phyloP scores from a whole-genome alignment of 78 protist genomes.

The Mantamonas sphyraenae region DNA sequence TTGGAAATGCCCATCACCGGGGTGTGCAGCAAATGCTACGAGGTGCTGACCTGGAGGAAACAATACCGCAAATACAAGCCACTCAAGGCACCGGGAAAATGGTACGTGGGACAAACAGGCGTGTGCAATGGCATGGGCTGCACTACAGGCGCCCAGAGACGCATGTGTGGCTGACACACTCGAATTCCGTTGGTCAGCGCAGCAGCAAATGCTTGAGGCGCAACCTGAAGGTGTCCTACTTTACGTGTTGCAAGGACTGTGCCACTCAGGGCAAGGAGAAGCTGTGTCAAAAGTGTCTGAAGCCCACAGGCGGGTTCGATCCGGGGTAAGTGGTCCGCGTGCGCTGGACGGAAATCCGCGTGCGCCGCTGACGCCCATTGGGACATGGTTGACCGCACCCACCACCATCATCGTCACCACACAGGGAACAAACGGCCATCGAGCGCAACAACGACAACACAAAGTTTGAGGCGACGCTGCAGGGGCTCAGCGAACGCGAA shows the following conservation, averaged over 20 bases:
- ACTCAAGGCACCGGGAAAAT: slow-evolving; percentile 48
- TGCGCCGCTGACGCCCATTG: slow-evolving; percentile 14
- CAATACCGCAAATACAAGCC: slow-evolving; percentile 72
- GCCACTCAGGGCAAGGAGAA: background rate
- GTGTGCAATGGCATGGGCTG: background rate
- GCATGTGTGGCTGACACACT: background rate
- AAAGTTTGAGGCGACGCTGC: slow-evolving; percentile 25
- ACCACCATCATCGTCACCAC: too few relatives aligned
- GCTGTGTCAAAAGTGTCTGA: slow-evolving; percentile 61
- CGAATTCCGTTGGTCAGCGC: background rate
- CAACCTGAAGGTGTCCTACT: background rate
- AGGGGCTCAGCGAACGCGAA: slow-evolving; percentile 51
- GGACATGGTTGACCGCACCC: slow-evolving; percentile 16
- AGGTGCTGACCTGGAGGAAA: slow-evolving; percentile 73
- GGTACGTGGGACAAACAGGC: slow-evolving; percentile 23
- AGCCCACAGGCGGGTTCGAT: slow-evolving; percentile 20
- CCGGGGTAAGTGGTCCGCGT: background rate
- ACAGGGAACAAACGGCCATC: too few relatives aligned
- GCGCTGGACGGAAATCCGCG: background rate
- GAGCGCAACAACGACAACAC: slow-evolving; percentile 27
- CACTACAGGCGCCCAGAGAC: too few relatives aligned
- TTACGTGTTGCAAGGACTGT: background rate
- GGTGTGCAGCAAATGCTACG: slow-evolving; percentile 57
- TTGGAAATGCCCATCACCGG: slow-evolving; percentile 50
- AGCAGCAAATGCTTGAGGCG: background rate